Percentiles rank a stretch among this genome's conserved stretches.
These are phyloP conservation scores for Maudiozyma saulgeensis DNA, from an alignment of 805 yeast species.

Conservation along the genomic window DNA sequence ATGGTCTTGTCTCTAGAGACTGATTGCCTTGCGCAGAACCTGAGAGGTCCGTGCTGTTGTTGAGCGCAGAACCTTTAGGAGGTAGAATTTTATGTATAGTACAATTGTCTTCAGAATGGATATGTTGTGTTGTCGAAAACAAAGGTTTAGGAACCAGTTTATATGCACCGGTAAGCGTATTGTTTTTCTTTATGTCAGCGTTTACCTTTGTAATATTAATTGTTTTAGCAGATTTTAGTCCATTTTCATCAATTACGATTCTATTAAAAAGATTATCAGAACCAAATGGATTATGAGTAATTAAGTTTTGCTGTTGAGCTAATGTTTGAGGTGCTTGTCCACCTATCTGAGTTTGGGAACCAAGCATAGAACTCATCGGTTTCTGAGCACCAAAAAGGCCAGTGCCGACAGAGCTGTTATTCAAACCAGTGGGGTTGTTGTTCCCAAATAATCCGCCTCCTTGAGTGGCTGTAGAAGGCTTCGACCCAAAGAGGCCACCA, in stretches of 20 bases:
- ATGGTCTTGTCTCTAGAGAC: background rate
- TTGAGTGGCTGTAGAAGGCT: slow-evolving; percentile 21
- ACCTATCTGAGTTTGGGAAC: background rate
- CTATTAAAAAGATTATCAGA: slow-evolving; percentile 1
- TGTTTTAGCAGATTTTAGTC: slow-evolving; percentile 24
- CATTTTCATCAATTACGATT: background rate
- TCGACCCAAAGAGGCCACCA: slow-evolving; percentile 23
- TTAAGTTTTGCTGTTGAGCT: background rate
- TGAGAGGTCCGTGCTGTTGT: background rate
- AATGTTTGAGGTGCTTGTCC: background rate
- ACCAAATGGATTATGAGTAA: background rate
- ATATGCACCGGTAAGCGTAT: slow-evolving; percentile 47
- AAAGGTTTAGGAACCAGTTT: slow-evolving; percentile 56
- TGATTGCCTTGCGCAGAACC: background rate
- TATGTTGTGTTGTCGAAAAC: slow-evolving; percentile 25
- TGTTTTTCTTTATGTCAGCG: slow-evolving; percentile 44
- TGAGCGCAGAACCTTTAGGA: background rate
- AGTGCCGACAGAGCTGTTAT: background rate
- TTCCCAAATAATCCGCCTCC: slow-evolving; percentile 5
- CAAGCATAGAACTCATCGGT: background rate
- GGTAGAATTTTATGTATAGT: background rate
- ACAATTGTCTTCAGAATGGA: background rate
- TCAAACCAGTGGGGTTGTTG: background rate
- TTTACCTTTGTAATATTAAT: slow-evolving; percentile 41
- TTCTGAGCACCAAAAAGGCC: slow-evolving; percentile 35